phyloP scores from a whole-genome alignment of 208 protist species.

The Acanthamoeba culbertsoni region DNA sequence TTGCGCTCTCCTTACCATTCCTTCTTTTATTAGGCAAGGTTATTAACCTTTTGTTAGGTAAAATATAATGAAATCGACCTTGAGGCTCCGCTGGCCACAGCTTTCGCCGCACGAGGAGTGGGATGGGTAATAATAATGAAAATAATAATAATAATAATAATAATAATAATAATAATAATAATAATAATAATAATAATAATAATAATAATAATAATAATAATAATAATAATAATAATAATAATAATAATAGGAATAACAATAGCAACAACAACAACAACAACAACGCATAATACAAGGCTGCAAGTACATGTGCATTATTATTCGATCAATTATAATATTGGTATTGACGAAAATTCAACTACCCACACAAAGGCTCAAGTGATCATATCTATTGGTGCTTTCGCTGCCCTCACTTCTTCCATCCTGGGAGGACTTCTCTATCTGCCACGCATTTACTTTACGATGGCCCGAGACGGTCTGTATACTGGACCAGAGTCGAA shows the following conservation, averaged over 20 bases:
- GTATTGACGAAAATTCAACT: too few species aligned
- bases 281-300: too few species aligned
- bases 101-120: constrained; percentile 62
- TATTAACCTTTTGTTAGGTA: neutral
- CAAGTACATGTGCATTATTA: too few species aligned
- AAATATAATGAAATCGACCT: constrained; percentile 62
- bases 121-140: too few species aligned
- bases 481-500: neutral
- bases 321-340: too few species aligned
- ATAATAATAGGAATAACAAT: too few species aligned
- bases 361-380: constrained; percentile 62
- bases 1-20: neutral
- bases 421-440: constrained; percentile 70
- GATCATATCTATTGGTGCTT: constrained; percentile 71
- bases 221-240: too few species aligned
- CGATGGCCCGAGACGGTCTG: constrained; percentile 71
- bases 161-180: too few species aligned
- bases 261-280: too few species aligned
- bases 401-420: constrained; percentile 72
- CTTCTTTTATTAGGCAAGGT: neutral
- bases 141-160: too few species aligned
- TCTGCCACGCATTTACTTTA: constrained; percentile 74
- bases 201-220: too few species aligned
- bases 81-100: constrained; percentile 69
- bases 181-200: too few species aligned